Percentiles rank a stretch among this genome's conserved stretches.
Evolutionary conservation across 208 protist genomes (phyloP).

Genomic region (Trypanosoma mega): DNA sequence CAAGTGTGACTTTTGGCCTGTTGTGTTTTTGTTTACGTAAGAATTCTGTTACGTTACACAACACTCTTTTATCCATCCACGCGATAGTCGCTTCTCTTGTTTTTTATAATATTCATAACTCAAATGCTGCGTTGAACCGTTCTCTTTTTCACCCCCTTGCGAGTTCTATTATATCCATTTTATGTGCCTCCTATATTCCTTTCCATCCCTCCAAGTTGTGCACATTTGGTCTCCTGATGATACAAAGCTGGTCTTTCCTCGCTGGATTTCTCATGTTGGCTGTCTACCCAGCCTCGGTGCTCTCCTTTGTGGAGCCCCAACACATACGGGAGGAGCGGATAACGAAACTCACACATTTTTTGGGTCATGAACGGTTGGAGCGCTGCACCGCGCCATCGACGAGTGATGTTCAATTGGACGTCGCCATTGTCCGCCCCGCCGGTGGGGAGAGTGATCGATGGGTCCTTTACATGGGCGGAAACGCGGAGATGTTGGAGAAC

Average conservation of each 20-base stretch:
- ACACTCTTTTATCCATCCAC: slow-evolving; percentile 25
- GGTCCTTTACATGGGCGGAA: slow-evolving; percentile 82
- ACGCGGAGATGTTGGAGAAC: slow-evolving; percentile 76
- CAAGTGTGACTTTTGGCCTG: slow-evolving; percentile 37
- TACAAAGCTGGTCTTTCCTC: slow-evolving; percentile 51
- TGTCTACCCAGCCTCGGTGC: slow-evolving; percentile 57
- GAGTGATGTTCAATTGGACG: slow-evolving; percentile 44
- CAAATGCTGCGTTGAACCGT: slow-evolving; percentile 20
- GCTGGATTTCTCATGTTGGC: slow-evolving; percentile 45
- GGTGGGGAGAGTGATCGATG: slow-evolving; percentile 40
- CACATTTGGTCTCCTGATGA: slow-evolving; percentile 10
- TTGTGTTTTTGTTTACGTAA: slow-evolving; percentile 31
- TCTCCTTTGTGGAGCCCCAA: slow-evolving; percentile 39
- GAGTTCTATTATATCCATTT: background rate
- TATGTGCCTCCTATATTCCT: background rate
- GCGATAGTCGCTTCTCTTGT: slow-evolving; percentile 26
- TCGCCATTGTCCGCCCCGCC: slow-evolving; percentile 32
- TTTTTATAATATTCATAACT: background rate
- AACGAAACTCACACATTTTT: slow-evolving; percentile 7
- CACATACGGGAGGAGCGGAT: slow-evolving; percentile 31
- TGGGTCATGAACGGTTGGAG: slow-evolving; percentile 23
- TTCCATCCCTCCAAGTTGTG: slow-evolving; percentile 5
- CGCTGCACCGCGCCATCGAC: slow-evolving; percentile 22
- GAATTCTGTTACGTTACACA: slow-evolving; percentile 19
- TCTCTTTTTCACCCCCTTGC: slow-evolving; percentile 11